Conservation (phyloP, 345 rosid species). For the Rhizophora apiculata region DNA sequence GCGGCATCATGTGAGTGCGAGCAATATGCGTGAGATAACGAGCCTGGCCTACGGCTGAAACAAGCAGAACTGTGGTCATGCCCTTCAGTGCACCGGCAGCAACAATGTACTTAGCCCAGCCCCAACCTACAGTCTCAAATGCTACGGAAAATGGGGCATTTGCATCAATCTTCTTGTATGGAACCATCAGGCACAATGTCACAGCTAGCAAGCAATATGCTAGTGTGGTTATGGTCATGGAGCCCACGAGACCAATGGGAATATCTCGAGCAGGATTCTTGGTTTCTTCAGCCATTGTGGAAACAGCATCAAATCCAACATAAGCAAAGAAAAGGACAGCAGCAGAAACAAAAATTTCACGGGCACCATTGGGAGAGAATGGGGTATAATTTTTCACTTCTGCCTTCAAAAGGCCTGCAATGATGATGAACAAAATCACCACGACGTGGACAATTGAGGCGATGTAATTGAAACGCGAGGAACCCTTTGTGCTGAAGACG, state of each 20-base stretch:
- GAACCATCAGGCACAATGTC: constrained; percentile 51
- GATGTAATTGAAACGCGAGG: constrained; percentile 66
- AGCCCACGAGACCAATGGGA: constrained; percentile 78
- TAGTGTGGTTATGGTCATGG: constrained; percentile 40
- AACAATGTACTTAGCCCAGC: constrained; percentile 63
- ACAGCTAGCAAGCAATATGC: constrained; percentile 47
- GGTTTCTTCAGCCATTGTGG: constrained; percentile 92
- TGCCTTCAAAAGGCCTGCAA: constrained; percentile 59
- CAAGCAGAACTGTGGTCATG: constrained; percentile 59
- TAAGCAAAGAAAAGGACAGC: constrained; percentile 84
- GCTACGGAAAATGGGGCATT: constrained; percentile 63
- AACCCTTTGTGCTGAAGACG: constrained; percentile 66
- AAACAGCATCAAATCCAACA: constrained; percentile 78
- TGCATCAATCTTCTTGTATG: constrained; percentile 38
- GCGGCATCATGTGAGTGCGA: constrained; percentile 65
- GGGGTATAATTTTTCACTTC: constrained; percentile 45
- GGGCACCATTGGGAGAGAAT: constrained; percentile 51
- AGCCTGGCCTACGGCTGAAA: constrained; percentile 53
- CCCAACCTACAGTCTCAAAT: constrained; percentile 47
- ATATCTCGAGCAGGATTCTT: constrained; percentile 75
- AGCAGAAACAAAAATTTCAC: constrained; percentile 60
- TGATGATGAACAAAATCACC: constrained; percentile 64
- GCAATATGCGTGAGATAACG: constrained; percentile 64
- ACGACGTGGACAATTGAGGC: constrained; percentile 63
- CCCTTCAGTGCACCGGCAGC: constrained; percentile 68